Conservation (phyloP, 495 filamentous ascomycete species). For the Cairneyella variabilis region DNA sequence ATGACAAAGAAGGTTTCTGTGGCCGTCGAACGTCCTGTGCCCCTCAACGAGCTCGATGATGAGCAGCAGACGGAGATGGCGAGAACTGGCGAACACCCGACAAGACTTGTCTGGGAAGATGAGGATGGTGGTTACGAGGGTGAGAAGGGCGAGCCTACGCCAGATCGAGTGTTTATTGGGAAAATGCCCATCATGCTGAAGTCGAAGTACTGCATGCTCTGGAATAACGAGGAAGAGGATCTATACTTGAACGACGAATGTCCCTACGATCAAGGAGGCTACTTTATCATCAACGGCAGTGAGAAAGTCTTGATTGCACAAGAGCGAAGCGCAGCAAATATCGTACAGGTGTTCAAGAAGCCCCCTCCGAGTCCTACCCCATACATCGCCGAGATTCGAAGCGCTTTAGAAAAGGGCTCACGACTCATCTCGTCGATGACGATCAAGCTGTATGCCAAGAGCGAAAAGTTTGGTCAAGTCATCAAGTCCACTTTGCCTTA, state of each 20-base stretch:
- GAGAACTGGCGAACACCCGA: constrained; percentile 45
- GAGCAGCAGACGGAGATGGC: constrained; percentile 50
- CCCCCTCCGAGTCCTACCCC: constrained; percentile 80
- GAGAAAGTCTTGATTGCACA: constrained; percentile 99
- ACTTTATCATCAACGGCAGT: constrained; percentile 99
- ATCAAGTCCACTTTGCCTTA: constrained; percentile 89
- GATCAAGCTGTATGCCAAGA: constrained; percentile 83
- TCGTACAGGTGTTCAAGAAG: constrained; percentile 98
- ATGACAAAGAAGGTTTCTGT: constrained; percentile 77
- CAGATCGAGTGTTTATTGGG: constrained; percentile 54
- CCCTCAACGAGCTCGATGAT: constrained; percentile 56
- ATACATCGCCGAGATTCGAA: constrained; percentile 92
- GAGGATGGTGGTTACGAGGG: constrained; percentile 38
- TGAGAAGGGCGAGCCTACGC: constrained; percentile 40
- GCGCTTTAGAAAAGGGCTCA: constrained; percentile 93
- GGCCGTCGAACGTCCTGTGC: constrained; percentile 69
- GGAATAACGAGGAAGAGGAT: constrained; percentile 71
- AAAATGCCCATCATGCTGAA: constrained; percentile 98
- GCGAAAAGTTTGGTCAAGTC: constrained; percentile 78
- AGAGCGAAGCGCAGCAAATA: constrained; percentile 95
- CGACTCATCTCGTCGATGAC: constrained; percentile 85
- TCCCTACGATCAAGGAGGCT: constrained; percentile 95
- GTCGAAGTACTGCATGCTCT: constrained; percentile 86
- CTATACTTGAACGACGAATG: constrained; percentile 90
- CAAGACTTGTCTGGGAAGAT: constrained; percentile 55